Conservation (phyloP, 106 monocot species). For the Allium fistulosum region DNA sequence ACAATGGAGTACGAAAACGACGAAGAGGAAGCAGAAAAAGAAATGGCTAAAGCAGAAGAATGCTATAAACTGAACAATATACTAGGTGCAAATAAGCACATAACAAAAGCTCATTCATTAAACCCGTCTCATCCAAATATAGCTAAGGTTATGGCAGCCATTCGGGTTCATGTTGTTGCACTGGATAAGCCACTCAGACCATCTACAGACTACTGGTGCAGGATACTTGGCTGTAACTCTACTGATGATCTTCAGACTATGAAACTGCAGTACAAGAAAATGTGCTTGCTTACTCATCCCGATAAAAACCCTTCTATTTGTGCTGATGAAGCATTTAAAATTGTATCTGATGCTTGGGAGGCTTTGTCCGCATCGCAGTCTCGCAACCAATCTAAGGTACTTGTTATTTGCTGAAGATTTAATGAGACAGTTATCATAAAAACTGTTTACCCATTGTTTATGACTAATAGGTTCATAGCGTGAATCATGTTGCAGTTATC, state of each 20-base stretch:
- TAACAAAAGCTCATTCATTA: constrained; percentile 4
- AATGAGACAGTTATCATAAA: too few relatives aligned
- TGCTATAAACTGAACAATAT: background rate
- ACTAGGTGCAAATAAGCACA: background rate
- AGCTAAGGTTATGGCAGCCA: background rate
- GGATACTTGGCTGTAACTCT: background rate
- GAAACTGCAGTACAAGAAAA: constrained; percentile 2
- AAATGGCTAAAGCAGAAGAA: background rate
- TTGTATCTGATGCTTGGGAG: constrained; percentile 8
- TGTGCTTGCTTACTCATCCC: constrained; percentile 10
- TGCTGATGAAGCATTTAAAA: constrained; percentile 11
- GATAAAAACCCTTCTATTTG: constrained; percentile 8
- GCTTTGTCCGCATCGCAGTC: background rate
- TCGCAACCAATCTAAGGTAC: too few relatives aligned
- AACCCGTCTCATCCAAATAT: constrained; percentile 11
- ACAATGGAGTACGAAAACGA: background rate
- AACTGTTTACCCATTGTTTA: too few relatives aligned
- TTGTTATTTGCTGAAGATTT: too few relatives aligned
- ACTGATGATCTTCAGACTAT: background rate
- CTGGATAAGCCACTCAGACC: background rate
- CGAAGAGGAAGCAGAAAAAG: constrained; percentile 14
- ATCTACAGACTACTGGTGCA: constrained; percentile 2
- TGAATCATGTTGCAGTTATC: too few relatives aligned
- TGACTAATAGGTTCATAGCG: too few relatives aligned
- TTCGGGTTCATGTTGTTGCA: background rate